Evolutionary conservation across 768 basidiomycete species (phyloP), one percentile per base, ranked within the genome.

Genomic region (Steccherinum ochraceum): DNA sequence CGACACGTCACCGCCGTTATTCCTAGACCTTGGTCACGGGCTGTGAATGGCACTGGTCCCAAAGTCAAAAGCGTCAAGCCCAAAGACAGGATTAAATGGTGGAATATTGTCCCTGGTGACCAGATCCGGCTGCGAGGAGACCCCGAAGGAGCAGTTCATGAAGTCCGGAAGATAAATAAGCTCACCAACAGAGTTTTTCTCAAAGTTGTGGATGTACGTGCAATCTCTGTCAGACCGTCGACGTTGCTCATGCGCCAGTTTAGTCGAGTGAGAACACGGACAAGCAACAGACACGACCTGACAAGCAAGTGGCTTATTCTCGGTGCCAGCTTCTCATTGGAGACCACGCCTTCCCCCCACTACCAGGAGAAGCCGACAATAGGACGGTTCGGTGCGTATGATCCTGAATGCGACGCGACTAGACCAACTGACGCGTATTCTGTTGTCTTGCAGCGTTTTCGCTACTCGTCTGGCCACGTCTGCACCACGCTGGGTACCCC

Each of bases 41-140:
- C 74, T 46, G 62, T 61, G 54, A 68, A 71, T 12, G 74, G 70
- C 55, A 65, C 68, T 41, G 77, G 78, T 62, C 56, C 69, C 0
- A 12, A 44, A 10, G 42, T 70, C 49, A 86, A 86, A 63, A 76
- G 77, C 39, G 81, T 79, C 42, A 73, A 76, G 12, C 75, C 79
- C 11, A 73, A 75, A 51, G 84, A 89, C 59, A 75, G 90, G 44
- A 86, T 93, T 48, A 86, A 89, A 64, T 80, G 79, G 62, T 93
- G 90, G 90, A 93, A 92, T 61, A 78, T 93, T 53, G 84, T 89
- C 26, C 88, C 91, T 4, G 90, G 90, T 5, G 90, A 93, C 69
- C 78, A 76, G 49, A 80, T 93, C 60, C 78, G 84, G 46, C 55
- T 90, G 50, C 76, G 79, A 5, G 85, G 86, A 21, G 84, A 89